Evolutionary conservation across 495 filamentous ascomycete genomes (phyloP).

Genomic region (Cercophora newfieldiana): DNA sequence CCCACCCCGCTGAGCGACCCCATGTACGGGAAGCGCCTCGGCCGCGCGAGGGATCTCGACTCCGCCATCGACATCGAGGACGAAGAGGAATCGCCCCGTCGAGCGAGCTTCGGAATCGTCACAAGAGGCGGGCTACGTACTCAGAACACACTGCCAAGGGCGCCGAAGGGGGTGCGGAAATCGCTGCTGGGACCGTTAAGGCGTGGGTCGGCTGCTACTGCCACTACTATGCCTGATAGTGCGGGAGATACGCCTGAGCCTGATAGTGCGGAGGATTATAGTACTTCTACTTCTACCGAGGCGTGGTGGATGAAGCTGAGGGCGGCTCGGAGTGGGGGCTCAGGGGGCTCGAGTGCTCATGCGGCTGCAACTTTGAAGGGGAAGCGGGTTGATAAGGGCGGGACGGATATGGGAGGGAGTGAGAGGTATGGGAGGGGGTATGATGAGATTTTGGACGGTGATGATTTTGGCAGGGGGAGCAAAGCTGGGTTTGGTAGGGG

Average conservation of each 20-base stretch:
- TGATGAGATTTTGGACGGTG: no score
- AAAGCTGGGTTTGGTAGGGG: no score
- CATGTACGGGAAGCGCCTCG: background rate
- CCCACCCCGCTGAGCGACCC: background rate
- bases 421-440: no score
- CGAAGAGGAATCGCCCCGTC: no score
- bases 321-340: background rate
- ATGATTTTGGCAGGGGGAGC: no score
- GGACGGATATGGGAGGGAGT: background rate
- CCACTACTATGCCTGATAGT: background rate
- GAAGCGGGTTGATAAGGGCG: background rate
- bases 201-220: no score
- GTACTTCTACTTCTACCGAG: background rate
- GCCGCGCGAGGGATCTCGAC: background rate
- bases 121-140: background rate
- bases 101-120: no score
- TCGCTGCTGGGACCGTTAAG: background rate
- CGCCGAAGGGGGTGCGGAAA: background rate
- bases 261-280: background rate
- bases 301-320: background rate
- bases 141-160: background rate
- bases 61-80: background rate
- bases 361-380: no score
- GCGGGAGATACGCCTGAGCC: background rate
- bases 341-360: no score